Conservation (phyloP, 257 asterid genomes). For the Solanum piurae region DNA sequence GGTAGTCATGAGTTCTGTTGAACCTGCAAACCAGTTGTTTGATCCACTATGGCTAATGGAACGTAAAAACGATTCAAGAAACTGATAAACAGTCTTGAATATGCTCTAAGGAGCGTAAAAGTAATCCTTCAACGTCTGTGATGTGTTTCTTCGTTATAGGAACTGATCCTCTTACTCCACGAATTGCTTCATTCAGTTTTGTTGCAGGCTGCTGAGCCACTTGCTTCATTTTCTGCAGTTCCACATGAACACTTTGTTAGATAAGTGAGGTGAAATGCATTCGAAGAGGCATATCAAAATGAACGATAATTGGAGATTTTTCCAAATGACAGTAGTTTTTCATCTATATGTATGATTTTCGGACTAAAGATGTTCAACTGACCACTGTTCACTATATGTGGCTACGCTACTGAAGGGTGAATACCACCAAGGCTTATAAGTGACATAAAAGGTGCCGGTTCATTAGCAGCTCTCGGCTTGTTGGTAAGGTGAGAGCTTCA, state of each 20-base stretch:
- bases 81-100: neutral
- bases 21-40: neutral
- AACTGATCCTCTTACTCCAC: constrained; percentile 25
- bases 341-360: neutral
- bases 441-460: neutral
- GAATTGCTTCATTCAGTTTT: constrained; percentile 34
- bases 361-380: neutral
- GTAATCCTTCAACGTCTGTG: constrained; percentile 41
- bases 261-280: neutral
- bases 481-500: neutral
- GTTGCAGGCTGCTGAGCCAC: constrained; percentile 23
- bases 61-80: neutral
- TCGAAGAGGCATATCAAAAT: neutral
- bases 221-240: constrained; percentile 38
- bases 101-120: constrained; percentile 19
- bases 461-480: neutral
- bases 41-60: neutral
- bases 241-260: neutral
- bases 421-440: neutral
- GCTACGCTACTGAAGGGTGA: neutral
- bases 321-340: neutral
- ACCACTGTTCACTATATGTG: neutral
- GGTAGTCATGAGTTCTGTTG: neutral
- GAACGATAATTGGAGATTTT: neutral
- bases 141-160: constrained; percentile 36